Evolutionary conservation across 495 filamentous ascomycete genomes (phyloP).

Genomic region (Annulohypoxylon nitens): DNA sequence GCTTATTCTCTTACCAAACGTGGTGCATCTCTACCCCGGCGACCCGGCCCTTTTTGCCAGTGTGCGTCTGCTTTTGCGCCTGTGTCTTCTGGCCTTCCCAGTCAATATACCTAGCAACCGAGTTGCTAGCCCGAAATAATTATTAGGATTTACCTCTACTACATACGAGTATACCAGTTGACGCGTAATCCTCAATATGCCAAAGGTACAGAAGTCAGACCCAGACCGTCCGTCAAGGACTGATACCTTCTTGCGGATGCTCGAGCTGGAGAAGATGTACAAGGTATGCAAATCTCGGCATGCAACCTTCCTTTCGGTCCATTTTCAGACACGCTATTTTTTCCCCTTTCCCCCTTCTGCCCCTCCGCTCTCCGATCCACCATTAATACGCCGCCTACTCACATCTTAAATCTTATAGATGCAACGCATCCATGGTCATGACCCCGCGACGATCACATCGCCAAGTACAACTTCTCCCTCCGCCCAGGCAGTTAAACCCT

Average conservation of each 20-base stretch:
- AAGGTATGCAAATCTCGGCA: slow-evolving; percentile 61
- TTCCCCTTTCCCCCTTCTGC: slow-evolving; percentile 31
- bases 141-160: slow-evolving; percentile 36
- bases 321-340: slow-evolving; percentile 40
- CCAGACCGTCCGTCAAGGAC: slow-evolving; percentile 52
- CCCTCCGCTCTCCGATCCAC: slow-evolving; percentile 40
- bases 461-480: slow-evolving; percentile 51
- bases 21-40: slow-evolving; percentile 41
- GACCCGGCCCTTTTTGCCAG: slow-evolving; percentile 46
- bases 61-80: not conserved
- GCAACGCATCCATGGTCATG: slow-evolving; percentile 54
- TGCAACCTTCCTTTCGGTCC: slow-evolving; percentile 51
- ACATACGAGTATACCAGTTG: slow-evolving; percentile 24
- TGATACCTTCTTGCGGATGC: slow-evolving; percentile 63
- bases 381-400: slow-evolving; percentile 50
- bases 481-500: slow-evolving; percentile 45
- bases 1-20: slow-evolving; percentile 44
- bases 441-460: slow-evolving; percentile 45
- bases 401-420: slow-evolving; percentile 51
- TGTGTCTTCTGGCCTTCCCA: slow-evolving; percentile 11
- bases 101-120: slow-evolving; percentile 35
- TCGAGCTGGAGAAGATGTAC: slow-evolving; percentile 65
- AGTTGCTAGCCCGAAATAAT: slow-evolving; percentile 32
- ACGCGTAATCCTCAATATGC: slow-evolving; percentile 56
- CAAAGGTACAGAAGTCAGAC: slow-evolving; percentile 48